Evolutionary conservation across 1,284 basidiomycete genomes (phyloP).

Genomic region (Jaminaea rosea): DNA sequence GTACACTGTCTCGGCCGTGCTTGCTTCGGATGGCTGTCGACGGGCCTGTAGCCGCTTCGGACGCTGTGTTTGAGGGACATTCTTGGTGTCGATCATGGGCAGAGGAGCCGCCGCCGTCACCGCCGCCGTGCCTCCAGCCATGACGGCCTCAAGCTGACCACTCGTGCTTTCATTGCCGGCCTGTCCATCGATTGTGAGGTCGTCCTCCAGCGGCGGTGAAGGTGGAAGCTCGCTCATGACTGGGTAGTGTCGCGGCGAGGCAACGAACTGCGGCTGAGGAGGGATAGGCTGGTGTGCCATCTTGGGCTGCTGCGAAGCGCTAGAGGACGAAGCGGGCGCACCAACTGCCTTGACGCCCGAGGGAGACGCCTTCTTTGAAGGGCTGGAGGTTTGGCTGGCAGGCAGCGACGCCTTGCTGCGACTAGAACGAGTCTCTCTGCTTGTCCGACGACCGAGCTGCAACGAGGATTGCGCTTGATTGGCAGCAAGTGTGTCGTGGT

Average conservation of each 20-base stretch:
- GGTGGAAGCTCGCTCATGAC: constrained; percentile 36
- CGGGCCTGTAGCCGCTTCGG: neutral
- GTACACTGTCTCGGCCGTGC: neutral
- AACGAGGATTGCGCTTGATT: neutral
- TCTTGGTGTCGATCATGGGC: constrained; percentile 4
- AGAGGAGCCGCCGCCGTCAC: neutral
- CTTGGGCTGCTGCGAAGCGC: constrained; percentile 2
- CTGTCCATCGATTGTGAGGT: constrained; percentile 17
- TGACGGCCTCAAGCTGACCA: constrained; percentile 12
- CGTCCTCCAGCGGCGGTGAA: constrained; percentile 32
- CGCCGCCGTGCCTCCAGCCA: constrained; percentile 3
- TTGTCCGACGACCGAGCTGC: no score
- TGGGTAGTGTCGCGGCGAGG: constrained; percentile 23
- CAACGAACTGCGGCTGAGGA: no score
- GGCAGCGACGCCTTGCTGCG: no score
- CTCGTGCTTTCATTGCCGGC: constrained; percentile 20
- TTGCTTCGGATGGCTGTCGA: neutral
- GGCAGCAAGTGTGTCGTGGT: neutral
- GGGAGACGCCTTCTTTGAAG: no score
- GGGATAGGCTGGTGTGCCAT: no score
- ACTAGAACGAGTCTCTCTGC: no score
- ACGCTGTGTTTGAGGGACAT: constrained; percentile 4
- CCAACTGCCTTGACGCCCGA: no score
- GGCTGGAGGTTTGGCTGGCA: no score
- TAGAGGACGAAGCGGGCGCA: no score